Conservation (phyloP, 768 basidiomycete genomes). For the Paxillus rubicundulus region DNA sequence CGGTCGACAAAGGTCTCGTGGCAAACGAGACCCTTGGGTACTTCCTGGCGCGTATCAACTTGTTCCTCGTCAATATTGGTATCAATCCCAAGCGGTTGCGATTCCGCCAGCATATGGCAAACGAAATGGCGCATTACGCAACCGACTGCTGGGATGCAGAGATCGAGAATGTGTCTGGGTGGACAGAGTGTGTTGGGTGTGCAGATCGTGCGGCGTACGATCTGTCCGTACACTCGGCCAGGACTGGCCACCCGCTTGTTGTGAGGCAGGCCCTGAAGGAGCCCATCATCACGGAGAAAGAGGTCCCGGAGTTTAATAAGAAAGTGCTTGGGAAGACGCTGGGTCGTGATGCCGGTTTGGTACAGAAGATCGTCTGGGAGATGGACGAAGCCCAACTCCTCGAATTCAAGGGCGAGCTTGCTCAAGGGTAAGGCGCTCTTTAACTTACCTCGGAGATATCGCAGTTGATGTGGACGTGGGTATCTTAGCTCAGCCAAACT, state of each 20-base stretch:
- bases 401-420: slow-evolving; percentile 67
- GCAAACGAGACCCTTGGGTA: slow-evolving; percentile 98
- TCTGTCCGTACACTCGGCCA: slow-evolving; percentile 80
- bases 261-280: slow-evolving; percentile 86
- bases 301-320: slow-evolving; percentile 80
- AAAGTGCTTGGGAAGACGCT: slow-evolving; percentile 87
- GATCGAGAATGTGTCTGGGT: slow-evolving; percentile 80
- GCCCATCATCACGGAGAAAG: slow-evolving; percentile 78
- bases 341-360: slow-evolving; percentile 71
- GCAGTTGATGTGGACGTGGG: neutral
- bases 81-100: slow-evolving; percentile 80
- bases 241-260: slow-evolving; percentile 81
- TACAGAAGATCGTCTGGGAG: slow-evolving; percentile 62
- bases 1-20: slow-evolving; percentile 80
- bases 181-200: slow-evolving; percentile 99
- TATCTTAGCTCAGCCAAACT: slow-evolving; percentile 51
- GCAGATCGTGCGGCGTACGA: slow-evolving; percentile 98
- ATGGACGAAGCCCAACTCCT: slow-evolving; percentile 66
- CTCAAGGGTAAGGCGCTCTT: slow-evolving; percentile 53
- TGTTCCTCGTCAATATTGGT: slow-evolving; percentile 88
- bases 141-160: slow-evolving; percentile 99
- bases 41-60: slow-evolving; percentile 90
- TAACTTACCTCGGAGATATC: slow-evolving; percentile 9
- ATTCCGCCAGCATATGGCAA: slow-evolving; percentile 97
- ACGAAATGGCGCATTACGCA: slow-evolving; percentile 99